These are phyloP conservation scores for Micractinium sp. DNA, from an alignment of 139 green algal genomes.

Conservation along the genomic window DNA sequence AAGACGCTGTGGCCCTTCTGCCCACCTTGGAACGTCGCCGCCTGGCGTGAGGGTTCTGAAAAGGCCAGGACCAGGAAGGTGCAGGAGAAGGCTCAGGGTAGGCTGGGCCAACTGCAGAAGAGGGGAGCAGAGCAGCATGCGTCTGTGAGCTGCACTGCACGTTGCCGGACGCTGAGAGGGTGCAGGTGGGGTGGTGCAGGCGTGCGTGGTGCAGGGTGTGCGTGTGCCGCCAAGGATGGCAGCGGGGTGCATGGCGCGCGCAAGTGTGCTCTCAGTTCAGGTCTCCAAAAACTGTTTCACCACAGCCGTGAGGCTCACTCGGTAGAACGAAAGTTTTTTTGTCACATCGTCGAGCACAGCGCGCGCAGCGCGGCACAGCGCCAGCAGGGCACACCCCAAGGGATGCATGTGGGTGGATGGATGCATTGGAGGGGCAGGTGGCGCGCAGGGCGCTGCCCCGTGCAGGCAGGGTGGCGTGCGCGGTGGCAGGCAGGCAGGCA, in stretches of 20 bases:
- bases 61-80: neutral
- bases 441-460: neutral
- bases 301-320: conserved; percentile 38
- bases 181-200: too few relatives aligned
- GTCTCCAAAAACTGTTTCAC: conserved; percentile 54
- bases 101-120: neutral
- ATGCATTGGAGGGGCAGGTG: neutral
- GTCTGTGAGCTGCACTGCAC: too few relatives aligned
- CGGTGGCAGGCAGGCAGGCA: conserved; percentile 12
- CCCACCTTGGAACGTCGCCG: neutral
- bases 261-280: conserved; percentile 52
- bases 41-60: neutral
- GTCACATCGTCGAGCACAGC: conserved; percentile 43
- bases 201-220: neutral
- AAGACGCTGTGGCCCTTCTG: neutral
- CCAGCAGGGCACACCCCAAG: neutral
- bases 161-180: too few relatives aligned
- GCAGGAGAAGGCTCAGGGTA: neutral
- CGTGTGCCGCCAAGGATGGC: neutral
- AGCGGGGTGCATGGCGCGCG: neutral
- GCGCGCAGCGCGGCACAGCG: neutral
- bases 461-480: neutral
- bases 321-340: conserved; percentile 63
- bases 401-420: neutral
- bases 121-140: too few relatives aligned